A percentile compares a stretch with the other conserved stretches of the same genome.
Conservation (phyloP, 306 rosid genomes). For the Malus sieversii region DNA sequence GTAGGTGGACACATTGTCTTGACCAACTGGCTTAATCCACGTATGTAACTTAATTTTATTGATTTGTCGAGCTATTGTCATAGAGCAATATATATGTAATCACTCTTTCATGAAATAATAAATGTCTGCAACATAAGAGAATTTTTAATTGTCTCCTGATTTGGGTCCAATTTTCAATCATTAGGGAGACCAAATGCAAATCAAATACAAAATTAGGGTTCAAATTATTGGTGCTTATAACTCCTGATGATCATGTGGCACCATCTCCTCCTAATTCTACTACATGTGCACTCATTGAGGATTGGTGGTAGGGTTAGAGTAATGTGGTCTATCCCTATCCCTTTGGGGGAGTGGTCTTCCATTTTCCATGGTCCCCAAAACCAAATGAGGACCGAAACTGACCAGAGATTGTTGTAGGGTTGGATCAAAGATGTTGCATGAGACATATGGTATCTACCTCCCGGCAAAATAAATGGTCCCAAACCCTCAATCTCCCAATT, state of each 20-base stretch:
- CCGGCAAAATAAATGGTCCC: conserved; percentile 23
- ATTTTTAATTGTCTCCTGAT: conserved; percentile 3
- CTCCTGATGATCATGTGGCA: neutral
- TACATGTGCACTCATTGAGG: conserved; percentile 14
- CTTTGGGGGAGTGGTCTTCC: conserved; percentile 18
- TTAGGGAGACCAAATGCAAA: neutral
- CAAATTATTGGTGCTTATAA: neutral
- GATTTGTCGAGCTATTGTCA: neutral
- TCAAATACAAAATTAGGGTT: neutral
- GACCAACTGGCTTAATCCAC: neutral
- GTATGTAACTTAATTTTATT: neutral
- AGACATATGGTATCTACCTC: conserved; percentile 7
- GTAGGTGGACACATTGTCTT: neutral
- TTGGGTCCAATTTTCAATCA: neutral
- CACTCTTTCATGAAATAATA: conserved; percentile 1
- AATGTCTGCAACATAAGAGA: conserved; percentile 14
- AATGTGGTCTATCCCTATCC: conserved; percentile 26
- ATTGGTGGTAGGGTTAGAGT: neutral
- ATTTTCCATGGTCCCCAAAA: conserved; percentile 36
- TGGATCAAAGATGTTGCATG: conserved; percentile 26
- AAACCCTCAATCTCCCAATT: neutral
- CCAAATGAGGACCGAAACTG: conserved; percentile 24
- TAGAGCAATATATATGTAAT: neutral
- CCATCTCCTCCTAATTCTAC: neutral
- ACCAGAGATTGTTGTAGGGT: conserved; percentile 18